Conservation (phyloP, 2,329 filamentous ascomycete species). For the Pleomassaria siparia region DNA sequence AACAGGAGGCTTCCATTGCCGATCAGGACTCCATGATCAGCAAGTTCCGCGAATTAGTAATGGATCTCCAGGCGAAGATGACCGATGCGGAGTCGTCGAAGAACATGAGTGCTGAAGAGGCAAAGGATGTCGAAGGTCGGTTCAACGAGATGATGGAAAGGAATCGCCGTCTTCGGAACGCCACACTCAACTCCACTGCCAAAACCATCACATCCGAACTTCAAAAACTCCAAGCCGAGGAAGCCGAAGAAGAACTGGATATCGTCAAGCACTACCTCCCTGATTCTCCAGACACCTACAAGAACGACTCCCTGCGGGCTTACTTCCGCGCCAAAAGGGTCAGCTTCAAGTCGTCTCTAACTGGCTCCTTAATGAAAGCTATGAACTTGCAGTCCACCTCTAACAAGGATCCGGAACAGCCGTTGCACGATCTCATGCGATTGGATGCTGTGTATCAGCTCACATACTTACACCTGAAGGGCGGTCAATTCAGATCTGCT, state of each 20-base stretch:
- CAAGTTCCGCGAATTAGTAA: constrained; percentile 86
- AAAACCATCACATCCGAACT: constrained; percentile 94
- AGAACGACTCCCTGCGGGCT: constrained; percentile 84
- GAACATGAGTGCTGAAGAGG: constrained; percentile 88
- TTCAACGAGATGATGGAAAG: constrained; percentile 96
- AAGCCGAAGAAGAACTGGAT: constrained; percentile 82
- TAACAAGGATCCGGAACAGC: constrained; percentile 72
- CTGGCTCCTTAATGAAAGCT: constrained; percentile 74
- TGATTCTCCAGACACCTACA: constrained; percentile 66
- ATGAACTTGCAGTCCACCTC: constrained; percentile 49
- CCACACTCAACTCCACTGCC: constrained; percentile 85
- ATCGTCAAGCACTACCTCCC: constrained; percentile 90
- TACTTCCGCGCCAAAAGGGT: constrained; percentile 85
- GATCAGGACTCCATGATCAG: constrained; percentile 90
- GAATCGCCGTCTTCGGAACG: constrained; percentile 89
- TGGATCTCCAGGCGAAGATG: constrained; percentile 79
- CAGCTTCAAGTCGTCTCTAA: constrained; percentile 80
- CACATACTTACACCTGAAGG: constrained; percentile 79
- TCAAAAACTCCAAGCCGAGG: constrained; percentile 81
- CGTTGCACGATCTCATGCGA: constrained; percentile 62
- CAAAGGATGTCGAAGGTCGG: constrained; percentile 83
- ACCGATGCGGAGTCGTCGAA: constrained; percentile 92
- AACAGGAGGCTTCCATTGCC: constrained; percentile 78
- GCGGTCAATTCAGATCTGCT: constrained; percentile 77
- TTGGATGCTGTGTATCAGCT: constrained; percentile 85